Percentiles rank a stretch among this genome's conserved stretches.
phyloP scores from a whole-genome alignment of 495 filamentous ascomycete genomes.

The Penicillium silybi region DNA sequence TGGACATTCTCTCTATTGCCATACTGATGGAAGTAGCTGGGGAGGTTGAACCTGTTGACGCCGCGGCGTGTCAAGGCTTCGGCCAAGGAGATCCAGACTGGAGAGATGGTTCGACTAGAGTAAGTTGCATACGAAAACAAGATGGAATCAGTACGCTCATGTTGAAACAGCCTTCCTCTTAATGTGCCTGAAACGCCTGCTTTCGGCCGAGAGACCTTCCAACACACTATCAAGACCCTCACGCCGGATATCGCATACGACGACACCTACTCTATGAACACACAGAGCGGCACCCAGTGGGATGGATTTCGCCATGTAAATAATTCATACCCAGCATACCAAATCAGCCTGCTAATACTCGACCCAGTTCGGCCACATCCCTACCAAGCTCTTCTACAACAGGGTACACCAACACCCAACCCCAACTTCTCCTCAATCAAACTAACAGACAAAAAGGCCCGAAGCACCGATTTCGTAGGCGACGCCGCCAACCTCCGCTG shows the following conservation, averaged over 20 bases:
- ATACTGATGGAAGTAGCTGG: slow-evolving; percentile 28
- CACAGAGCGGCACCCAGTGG: slow-evolving; percentile 71
- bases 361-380: slow-evolving; percentile 39
- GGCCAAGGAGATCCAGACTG: slow-evolving; percentile 47
- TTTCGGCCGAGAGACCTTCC: slow-evolving; percentile 48
- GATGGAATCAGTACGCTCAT: slow-evolving; percentile 12
- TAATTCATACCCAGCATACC: neutral
- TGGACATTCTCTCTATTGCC: neutral
- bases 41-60: slow-evolving; percentile 57
- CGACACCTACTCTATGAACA: slow-evolving; percentile 65
- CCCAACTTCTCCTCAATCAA: neutral
- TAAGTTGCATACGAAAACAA: slow-evolving; percentile 13
- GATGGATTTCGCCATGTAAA: slow-evolving; percentile 64
- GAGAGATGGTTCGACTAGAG: slow-evolving; percentile 50
- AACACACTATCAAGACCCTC: slow-evolving; percentile 49
- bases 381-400: slow-evolving; percentile 51
- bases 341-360: neutral
- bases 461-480: slow-evolving; percentile 43
- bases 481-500: slow-evolving; percentile 43
- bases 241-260: slow-evolving; percentile 46
- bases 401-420: slow-evolving; percentile 17
- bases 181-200: slow-evolving; percentile 47
- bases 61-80: slow-evolving; percentile 50
- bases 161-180: slow-evolving; percentile 46
- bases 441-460: slow-evolving; percentile 25